Evolutionary conservation across 1,284 basidiomycete species (phyloP).

Genomic region (Cystobasidiaceae sp.): DNA sequence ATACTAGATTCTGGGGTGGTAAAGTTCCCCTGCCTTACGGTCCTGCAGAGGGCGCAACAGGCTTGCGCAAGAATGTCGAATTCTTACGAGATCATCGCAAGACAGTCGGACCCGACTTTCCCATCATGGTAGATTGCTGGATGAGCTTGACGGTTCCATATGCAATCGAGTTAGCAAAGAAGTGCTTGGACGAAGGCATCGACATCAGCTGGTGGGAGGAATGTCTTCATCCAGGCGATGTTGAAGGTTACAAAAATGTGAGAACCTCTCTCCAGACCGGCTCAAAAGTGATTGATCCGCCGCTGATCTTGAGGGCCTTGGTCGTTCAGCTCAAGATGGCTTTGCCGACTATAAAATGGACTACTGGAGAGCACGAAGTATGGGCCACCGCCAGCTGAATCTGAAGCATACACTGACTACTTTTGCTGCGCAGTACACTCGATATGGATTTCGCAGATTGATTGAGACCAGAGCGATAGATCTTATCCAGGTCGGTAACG

Average conservation of each 20-base stretch:
- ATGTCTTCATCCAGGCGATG: slow-evolving; percentile 52
- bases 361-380: slow-evolving; percentile 51
- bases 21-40: slow-evolving; percentile 54
- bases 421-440: slow-evolving; percentile 47
- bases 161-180: slow-evolving; percentile 52
- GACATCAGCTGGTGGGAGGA: slow-evolving; percentile 57
- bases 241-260: slow-evolving; percentile 50
- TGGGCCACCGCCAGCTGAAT: neutral
- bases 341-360: slow-evolving; percentile 53
- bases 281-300: neutral
- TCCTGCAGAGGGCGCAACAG: slow-evolving; percentile 51
- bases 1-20: slow-evolving; percentile 52
- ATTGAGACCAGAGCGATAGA: slow-evolving; percentile 53
- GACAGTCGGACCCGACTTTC: slow-evolving; percentile 50
- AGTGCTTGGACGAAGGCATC: slow-evolving; percentile 51
- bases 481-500: slow-evolving; percentile 45
- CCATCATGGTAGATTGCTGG: slow-evolving; percentile 53
- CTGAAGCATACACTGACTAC: neutral
- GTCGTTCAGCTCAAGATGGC: slow-evolving; percentile 49
- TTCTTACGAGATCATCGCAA: slow-evolving; percentile 52
- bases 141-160: slow-evolving; percentile 47
- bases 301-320: neutral
- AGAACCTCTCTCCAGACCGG: neutral
- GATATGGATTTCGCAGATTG: slow-evolving; percentile 55
- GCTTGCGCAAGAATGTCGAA: slow-evolving; percentile 53